A percentile compares a stretch with the other conserved stretches of the same genome.
Conservation (phyloP, 2,329 filamentous ascomycete genomes). For the Cordyceps javanica region DNA sequence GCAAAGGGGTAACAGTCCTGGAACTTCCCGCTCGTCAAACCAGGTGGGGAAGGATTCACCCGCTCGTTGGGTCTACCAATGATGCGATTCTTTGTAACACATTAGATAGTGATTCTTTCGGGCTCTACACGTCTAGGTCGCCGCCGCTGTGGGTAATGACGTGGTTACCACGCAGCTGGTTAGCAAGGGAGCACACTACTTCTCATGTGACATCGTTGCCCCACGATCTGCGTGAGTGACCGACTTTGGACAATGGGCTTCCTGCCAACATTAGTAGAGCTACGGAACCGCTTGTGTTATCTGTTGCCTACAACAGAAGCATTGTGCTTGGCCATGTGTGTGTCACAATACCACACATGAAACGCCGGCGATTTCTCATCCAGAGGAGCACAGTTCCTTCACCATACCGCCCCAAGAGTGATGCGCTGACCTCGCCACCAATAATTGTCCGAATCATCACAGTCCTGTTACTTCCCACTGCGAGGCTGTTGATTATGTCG, state of each 20-base stretch:
- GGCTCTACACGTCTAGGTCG: constrained; percentile 20
- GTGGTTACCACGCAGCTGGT: constrained; percentile 27
- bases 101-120: constrained; percentile 22
- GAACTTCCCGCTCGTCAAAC: no score
- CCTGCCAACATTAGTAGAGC: constrained; percentile 39
- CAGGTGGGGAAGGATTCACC: neutral
- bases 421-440: no score
- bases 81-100: constrained; percentile 25
- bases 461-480: no score
- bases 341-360: neutral
- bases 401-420: no score
- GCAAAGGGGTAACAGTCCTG: no score
- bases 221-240: constrained; percentile 21
- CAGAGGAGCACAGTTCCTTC: no score
- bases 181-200: constrained; percentile 28
- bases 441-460: no score
- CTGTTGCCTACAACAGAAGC: neutral
- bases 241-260: constrained; percentile 32
- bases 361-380: neutral
- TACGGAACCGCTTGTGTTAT: constrained; percentile 27
- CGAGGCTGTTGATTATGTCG: no score
- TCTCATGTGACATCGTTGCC: constrained; percentile 26
- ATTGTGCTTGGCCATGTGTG: neutral
- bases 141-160: constrained; percentile 22
- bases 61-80: neutral